Conservation (phyloP, 2,329 filamentous ascomycete genomes). For the Coccinonectria pachysandricola region DNA sequence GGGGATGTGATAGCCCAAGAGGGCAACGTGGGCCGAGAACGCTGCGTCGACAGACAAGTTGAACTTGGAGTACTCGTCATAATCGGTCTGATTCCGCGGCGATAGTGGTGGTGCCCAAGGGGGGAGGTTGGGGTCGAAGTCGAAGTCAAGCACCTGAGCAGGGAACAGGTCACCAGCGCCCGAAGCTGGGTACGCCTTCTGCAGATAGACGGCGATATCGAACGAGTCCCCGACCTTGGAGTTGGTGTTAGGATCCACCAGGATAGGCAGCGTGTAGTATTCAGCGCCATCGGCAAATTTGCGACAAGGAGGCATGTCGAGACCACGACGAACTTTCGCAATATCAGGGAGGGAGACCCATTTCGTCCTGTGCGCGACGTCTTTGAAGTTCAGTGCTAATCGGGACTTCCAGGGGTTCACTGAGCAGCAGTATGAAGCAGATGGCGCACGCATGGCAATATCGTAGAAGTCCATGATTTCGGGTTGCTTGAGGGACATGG, state of each 20-base stretch:
- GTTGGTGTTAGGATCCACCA: slow-evolving; percentile 34
- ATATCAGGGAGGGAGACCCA: slow-evolving; percentile 47
- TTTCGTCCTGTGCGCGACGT: slow-evolving; percentile 21
- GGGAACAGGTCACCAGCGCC: slow-evolving; percentile 40
- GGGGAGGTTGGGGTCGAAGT: slow-evolving; percentile 17
- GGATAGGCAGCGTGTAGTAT: slow-evolving; percentile 50
- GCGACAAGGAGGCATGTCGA: slow-evolving; percentile 39
- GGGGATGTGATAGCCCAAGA: slow-evolving; percentile 33
- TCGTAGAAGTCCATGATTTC: slow-evolving; percentile 29
- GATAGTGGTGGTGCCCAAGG: slow-evolving; percentile 26
- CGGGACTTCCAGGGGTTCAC: slow-evolving; percentile 26
- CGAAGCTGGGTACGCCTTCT: slow-evolving; percentile 37
- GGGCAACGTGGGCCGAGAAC: slow-evolving; percentile 35
- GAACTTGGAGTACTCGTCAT: slow-evolving; percentile 35
- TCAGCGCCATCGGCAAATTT: slow-evolving; percentile 45
- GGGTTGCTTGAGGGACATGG: slow-evolving; percentile 1
- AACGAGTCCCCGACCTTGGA: slow-evolving; percentile 49
- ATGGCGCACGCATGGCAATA: slow-evolving; percentile 27
- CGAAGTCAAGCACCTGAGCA: slow-evolving; percentile 29
- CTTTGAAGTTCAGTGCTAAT: slow-evolving; percentile 33
- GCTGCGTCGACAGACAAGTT: slow-evolving; percentile 44
- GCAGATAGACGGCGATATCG: slow-evolving; percentile 52
- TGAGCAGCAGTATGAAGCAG: slow-evolving; percentile 12
- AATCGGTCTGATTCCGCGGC: slow-evolving; percentile 15
- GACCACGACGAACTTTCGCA: slow-evolving; percentile 31